Conservation (phyloP, 495 filamentous ascomycete species). For the Neurospora sp. region DNA sequence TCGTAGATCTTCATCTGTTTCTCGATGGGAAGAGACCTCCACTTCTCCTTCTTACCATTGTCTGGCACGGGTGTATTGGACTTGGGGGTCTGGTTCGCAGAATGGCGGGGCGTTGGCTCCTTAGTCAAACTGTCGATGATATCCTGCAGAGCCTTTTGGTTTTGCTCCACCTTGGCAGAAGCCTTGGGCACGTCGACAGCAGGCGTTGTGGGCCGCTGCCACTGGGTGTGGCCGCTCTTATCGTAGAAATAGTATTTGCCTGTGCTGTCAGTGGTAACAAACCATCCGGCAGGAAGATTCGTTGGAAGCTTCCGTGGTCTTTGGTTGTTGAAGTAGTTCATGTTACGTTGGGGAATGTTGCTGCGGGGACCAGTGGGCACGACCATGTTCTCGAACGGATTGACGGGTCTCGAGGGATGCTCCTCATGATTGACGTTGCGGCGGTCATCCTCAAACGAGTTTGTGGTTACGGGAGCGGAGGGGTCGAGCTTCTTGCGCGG, state of each 20-base stretch:
- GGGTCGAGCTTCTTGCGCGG: conserved; percentile 57
- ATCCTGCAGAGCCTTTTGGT: conserved; percentile 52
- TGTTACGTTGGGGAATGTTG: conserved; percentile 51
- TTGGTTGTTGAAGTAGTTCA: conserved; percentile 46
- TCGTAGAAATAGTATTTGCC: conserved; percentile 77
- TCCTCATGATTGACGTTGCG: conserved; percentile 56
- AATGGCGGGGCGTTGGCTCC: conserved; percentile 36
- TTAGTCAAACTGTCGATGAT: conserved; percentile 80
- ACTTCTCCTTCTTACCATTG: conserved; percentile 62
- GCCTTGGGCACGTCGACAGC: conserved; percentile 53
- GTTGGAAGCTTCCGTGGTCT: conserved; percentile 44
- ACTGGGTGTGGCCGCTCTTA: conserved; percentile 61
- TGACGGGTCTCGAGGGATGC: conserved; percentile 8
- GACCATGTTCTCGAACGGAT: conserved; percentile 26
- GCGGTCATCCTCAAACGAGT: conserved; percentile 52
- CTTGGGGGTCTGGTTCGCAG: conserved; percentile 52
- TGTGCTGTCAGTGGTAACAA: conserved; percentile 48
- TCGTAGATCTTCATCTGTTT: conserved; percentile 92
- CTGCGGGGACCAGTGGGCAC: conserved; percentile 57
- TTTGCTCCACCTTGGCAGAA: conserved; percentile 48
- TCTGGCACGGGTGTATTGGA: conserved; percentile 49
- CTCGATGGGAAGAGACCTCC: conserved; percentile 65
- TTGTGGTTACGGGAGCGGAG: conserved; percentile 27
- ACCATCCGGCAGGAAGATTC: conserved; percentile 73
- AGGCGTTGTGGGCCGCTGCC: conserved; percentile 61